These are phyloP conservation scores for Colletotrichum tabaci DNA, from an alignment of 2,329 filamentous ascomycete species.

Conservation along the genomic window DNA sequence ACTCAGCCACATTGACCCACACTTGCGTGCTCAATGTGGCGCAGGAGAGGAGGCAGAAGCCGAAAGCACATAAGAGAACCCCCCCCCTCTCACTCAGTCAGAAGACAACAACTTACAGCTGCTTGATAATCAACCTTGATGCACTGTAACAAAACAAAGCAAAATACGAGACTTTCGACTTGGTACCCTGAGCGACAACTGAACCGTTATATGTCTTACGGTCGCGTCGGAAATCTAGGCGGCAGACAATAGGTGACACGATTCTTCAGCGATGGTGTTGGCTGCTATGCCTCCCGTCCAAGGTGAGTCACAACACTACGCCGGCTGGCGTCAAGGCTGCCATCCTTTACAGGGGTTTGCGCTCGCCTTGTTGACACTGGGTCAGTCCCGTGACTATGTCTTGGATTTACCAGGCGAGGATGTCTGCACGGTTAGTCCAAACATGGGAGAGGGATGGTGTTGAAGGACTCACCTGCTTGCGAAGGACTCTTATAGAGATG, in stretches of 20 bases:
- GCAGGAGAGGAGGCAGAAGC: conserved; percentile 16
- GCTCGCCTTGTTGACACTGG: background rate
- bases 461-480: conserved; percentile 17
- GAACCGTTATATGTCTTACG: conserved; percentile 17
- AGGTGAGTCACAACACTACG: conserved; percentile 30
- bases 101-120: background rate
- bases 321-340: conserved; percentile 24
- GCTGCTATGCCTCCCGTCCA: background rate
- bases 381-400: background rate
- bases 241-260: conserved; percentile 24
- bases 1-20: conserved; percentile 24
- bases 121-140: background rate
- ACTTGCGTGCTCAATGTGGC: conserved; percentile 18
- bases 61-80: conserved; percentile 28
- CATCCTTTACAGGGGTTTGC: background rate
- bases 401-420: too few species aligned
- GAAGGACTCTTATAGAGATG: background rate
- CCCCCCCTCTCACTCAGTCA: conserved; percentile 6
- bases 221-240: conserved; percentile 21
- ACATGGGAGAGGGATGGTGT: background rate
- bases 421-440: background rate
- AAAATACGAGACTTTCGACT: background rate
- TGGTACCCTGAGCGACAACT: conserved; percentile 11
- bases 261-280: background rate
- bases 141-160: background rate